These are phyloP conservation scores for Fusarium praegraminearum DNA, from an alignment of 2,329 filamentous ascomycete genomes.

Conservation along the genomic window DNA sequence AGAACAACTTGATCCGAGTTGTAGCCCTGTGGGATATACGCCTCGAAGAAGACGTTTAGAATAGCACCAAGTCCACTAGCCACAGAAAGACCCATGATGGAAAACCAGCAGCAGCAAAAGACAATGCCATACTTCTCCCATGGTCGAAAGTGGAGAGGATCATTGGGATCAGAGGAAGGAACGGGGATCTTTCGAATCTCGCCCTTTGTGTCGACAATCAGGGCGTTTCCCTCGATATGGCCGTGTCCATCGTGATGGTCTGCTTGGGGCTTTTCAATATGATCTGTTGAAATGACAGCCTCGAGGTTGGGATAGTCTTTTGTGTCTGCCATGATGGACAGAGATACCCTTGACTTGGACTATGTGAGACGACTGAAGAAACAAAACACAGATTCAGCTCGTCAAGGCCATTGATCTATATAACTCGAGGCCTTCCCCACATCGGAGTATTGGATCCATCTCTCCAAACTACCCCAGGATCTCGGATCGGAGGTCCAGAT, in stretches of 20 bases:
- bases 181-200: constrained; percentile 21
- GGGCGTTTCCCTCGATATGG: constrained; percentile 18
- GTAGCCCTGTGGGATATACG: constrained; percentile 13
- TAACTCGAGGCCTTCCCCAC: neutral
- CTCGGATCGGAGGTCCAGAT: neutral
- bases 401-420: neutral
- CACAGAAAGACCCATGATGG: constrained; percentile 17
- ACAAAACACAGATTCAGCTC: neutral
- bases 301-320: constrained; percentile 6
- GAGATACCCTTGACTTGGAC: neutral
- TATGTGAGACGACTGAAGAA: neutral
- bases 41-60: constrained; percentile 16
- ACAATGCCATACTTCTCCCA: constrained; percentile 25
- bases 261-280: constrained; percentile 5
- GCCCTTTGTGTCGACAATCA: constrained; percentile 6
- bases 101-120: constrained; percentile 26
- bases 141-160: constrained; percentile 9
- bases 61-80: constrained; percentile 13
- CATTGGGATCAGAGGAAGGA: constrained; percentile 16
- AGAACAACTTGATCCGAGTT: constrained; percentile 14
- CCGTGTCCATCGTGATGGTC: neutral
- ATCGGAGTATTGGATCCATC: neutral
- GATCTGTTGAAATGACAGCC: neutral
- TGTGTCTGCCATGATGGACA: constrained; percentile 8
- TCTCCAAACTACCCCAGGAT: neutral